phyloP scores from a whole-genome alignment of 2,329 filamentous ascomycete genomes.

The Colletotrichum falcatum region DNA sequence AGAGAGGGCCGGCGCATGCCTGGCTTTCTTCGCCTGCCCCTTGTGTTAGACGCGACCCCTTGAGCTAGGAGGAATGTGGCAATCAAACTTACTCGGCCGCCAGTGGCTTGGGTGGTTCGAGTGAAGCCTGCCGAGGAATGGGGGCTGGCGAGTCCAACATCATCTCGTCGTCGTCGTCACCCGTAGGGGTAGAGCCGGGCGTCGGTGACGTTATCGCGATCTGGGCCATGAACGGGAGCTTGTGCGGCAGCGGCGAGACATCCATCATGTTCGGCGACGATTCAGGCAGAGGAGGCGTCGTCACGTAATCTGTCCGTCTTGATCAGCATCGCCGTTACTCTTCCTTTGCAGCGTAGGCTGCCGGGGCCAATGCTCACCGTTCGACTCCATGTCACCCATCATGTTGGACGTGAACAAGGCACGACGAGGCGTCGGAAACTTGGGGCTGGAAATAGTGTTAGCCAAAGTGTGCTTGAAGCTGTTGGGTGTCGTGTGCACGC shows the following conservation, averaged over 20 bases:
- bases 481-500: conserved; percentile 16
- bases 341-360: conserved; percentile 4
- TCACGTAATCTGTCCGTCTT: conserved; percentile 72
- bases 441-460: conserved; percentile 68
- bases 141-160: conserved; percentile 69
- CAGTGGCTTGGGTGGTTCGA: conserved; percentile 62
- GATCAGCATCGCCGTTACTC: conserved; percentile 43
- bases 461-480: conserved; percentile 2
- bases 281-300: conserved; percentile 84
- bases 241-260: conserved; percentile 92
- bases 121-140: conserved; percentile 58
- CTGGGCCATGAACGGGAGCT: conserved; percentile 74
- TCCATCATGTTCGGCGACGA: conserved; percentile 96
- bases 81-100: conserved; percentile 63
- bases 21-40: conserved; percentile 72
- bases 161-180: conserved; percentile 60
- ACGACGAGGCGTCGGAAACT: conserved; percentile 83
- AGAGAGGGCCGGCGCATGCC: conserved; percentile 80
- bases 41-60: conserved; percentile 36
- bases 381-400: conserved; percentile 67
- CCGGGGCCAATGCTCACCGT: conserved; percentile 64
- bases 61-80: conserved; percentile 24
- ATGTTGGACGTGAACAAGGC: conserved; percentile 84
- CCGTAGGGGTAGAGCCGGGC: conserved; percentile 63
- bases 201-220: conserved; percentile 80